A percentile compares a stretch with the other conserved stretches of the same genome.
Evolutionary conservation across 768 basidiomycete genomes (phyloP).

Genomic region (Fomitopsis pulvina): DNA sequence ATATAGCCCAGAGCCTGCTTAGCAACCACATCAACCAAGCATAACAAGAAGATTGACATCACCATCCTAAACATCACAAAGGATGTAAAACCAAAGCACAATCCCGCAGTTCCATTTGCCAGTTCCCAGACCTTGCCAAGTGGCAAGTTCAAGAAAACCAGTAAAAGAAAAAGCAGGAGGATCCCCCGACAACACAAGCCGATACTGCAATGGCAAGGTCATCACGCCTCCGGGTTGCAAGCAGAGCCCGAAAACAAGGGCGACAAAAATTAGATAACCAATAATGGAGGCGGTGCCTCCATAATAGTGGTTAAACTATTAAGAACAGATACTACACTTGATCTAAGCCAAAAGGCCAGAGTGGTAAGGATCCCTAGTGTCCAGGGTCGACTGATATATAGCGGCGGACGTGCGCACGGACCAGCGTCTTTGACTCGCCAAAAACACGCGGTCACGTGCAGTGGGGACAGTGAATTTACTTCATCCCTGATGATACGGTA

Average conservation of each 20-base stretch:
- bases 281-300: constrained; percentile 29
- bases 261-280: constrained; percentile 24
- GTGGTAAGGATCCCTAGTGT: constrained; percentile 28
- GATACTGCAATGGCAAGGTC: constrained; percentile 24
- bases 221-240: constrained; percentile 22
- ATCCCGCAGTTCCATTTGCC: constrained; percentile 4
- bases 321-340: constrained; percentile 77
- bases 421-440: background rate
- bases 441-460: background rate
- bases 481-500: background rate
- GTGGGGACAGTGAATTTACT: background rate
- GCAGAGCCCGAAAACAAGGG: constrained; percentile 20
- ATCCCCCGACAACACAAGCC: constrained; percentile 25
- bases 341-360: constrained; percentile 69
- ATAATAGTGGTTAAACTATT: constrained; percentile 41
- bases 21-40: background rate
- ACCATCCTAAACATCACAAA: background rate
- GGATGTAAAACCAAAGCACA: background rate
- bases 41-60: background rate
- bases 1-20: background rate
- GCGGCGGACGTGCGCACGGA: constrained; percentile 4
- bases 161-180: constrained; percentile 12
- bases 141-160: constrained; percentile 8
- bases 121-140: constrained; percentile 4
- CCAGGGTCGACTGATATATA: constrained; percentile 1